phyloP scores from a whole-genome alignment of 2,329 filamentous ascomycete genomes.

The Colletotrichum eremochloae region DNA sequence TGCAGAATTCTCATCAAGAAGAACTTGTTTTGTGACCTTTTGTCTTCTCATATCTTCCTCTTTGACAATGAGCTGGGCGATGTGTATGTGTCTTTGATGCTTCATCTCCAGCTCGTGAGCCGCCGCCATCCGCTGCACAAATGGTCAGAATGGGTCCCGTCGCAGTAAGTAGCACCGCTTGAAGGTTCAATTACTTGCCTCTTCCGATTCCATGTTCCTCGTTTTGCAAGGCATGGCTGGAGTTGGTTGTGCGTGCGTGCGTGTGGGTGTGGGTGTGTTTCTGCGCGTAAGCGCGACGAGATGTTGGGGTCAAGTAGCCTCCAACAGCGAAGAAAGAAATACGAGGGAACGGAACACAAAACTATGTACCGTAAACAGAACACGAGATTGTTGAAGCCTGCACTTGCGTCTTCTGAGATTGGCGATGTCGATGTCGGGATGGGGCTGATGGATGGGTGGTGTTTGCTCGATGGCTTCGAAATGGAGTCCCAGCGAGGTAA shows the following conservation, averaged over 20 bases:
- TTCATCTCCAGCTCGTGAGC: slow-evolving; percentile 75
- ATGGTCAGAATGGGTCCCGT: background rate
- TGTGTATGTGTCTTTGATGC: slow-evolving; percentile 75
- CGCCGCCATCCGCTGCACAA: slow-evolving; percentile 57
- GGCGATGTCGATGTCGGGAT: slow-evolving; percentile 14
- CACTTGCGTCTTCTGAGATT: slow-evolving; percentile 12
- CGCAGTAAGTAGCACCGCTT: background rate
- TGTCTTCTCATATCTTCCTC: slow-evolving; percentile 81
- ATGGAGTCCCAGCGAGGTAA: slow-evolving; percentile 44
- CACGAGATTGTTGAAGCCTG: slow-evolving; percentile 8
- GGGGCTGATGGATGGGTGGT: slow-evolving; percentile 9
- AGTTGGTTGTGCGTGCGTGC: background rate
- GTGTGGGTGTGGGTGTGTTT: slow-evolving; percentile 13
- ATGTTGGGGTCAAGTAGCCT: background rate
- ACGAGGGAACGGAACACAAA: no score
- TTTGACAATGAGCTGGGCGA: slow-evolving; percentile 76
- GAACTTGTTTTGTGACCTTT: slow-evolving; percentile 76
- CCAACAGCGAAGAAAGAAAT: background rate
- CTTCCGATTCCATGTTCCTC: slow-evolving; percentile 39
- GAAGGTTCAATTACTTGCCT: slow-evolving; percentile 23
- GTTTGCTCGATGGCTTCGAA: slow-evolving; percentile 24
- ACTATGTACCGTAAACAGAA: background rate
- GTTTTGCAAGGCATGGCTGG: slow-evolving; percentile 39
- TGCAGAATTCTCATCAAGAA: slow-evolving; percentile 80
- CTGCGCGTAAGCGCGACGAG: slow-evolving; percentile 32